Conservation (phyloP, 2,329 filamentous ascomycete genomes). For the Bisporella sp. region DNA sequence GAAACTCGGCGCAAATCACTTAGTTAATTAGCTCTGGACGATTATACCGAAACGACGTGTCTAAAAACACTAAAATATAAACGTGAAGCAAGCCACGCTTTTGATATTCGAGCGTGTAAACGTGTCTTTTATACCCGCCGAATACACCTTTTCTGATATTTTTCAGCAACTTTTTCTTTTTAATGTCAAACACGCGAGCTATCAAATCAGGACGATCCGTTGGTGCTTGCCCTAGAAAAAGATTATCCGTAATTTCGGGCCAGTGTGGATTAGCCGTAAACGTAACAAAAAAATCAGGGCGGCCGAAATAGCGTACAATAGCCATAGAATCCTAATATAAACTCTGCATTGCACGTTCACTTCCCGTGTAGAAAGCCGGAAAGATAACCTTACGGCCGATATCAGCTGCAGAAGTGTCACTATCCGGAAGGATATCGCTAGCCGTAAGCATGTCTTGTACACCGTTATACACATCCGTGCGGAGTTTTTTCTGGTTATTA, state of each 20-base stretch:
- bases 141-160: conserved; percentile 1
- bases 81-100: conserved; percentile 4
- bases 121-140: not conserved
- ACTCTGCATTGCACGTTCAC: not conserved
- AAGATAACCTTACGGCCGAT: conserved; percentile 1
- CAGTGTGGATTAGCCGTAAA: conserved; percentile 1
- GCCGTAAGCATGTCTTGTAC: not conserved
- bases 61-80: not conserved
- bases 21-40: not conserved
- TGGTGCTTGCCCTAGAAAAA: not conserved
- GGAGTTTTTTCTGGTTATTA: not conserved
- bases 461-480: not conserved
- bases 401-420: not conserved
- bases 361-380: not conserved
- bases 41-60: not conserved
- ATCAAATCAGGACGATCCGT: conserved; percentile 3
- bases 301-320: not conserved
- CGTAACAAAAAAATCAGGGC: not conserved
- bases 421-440: not conserved
- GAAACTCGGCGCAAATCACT: conserved; percentile 1
- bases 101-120: conserved; percentile 6
- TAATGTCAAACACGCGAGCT: not conserved
- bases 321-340: not conserved
- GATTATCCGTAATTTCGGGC: not conserved
- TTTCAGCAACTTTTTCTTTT: conserved; percentile 1